Conservation (phyloP, 805 yeast species). For the Kuraishia molischiana region DNA sequence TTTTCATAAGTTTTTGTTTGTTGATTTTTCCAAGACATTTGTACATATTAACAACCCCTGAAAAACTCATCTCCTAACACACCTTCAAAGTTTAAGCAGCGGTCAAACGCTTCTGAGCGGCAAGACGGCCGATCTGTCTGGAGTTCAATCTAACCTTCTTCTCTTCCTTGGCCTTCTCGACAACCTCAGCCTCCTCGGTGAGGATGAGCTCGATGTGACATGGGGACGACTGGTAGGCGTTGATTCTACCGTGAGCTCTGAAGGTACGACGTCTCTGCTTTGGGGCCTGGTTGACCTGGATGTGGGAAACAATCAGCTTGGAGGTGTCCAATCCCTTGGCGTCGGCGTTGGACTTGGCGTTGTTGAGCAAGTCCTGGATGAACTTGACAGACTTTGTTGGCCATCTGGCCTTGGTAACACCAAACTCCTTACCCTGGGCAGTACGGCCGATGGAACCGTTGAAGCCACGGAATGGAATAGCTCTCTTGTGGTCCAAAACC, state of each 20-base stretch:
- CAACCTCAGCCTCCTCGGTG: constrained; percentile 90
- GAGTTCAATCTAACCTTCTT: constrained; percentile 62
- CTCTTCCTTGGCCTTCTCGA: constrained; percentile 69
- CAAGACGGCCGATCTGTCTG: constrained; percentile 89
- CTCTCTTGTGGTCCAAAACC: constrained; percentile 97
- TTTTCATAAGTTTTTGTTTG: not conserved
- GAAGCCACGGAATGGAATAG: constrained; percentile 98
- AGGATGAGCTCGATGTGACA: constrained; percentile 97
- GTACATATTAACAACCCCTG: not conserved
- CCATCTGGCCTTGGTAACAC: constrained; percentile 99
- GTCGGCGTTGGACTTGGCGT: constrained; percentile 99
- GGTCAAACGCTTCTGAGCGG: constrained; percentile 79
- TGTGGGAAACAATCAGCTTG: constrained; percentile 91
- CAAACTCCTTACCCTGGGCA: constrained; percentile 99
- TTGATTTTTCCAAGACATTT: not conserved
- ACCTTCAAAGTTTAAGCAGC: constrained; percentile 35
- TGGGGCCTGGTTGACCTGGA: constrained; percentile 99
- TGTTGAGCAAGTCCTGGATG: constrained; percentile 87
- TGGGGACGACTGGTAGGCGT: constrained; percentile 98
- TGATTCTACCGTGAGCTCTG: constrained; percentile 99
- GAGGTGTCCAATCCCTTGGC: constrained; percentile 96
- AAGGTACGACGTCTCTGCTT: constrained; percentile 99
- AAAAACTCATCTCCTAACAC: not conserved
- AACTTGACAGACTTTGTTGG: constrained; percentile 97
- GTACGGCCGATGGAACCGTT: constrained; percentile 97